Conservation (phyloP, 805 yeast species). For the Metschnikowia baotianmanensis region DNA sequence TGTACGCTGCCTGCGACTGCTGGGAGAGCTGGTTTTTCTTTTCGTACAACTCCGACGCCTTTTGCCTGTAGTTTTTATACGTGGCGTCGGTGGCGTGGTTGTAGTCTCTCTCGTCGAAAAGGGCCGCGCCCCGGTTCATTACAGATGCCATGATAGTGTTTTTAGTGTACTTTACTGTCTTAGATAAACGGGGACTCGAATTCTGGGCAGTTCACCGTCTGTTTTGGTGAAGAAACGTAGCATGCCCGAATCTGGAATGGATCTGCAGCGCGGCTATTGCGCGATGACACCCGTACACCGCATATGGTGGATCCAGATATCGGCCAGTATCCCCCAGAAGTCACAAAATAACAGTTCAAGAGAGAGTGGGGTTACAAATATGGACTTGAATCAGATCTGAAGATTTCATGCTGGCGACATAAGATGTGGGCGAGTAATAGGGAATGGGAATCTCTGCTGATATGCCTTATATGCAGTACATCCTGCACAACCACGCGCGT, state of each 20-base stretch:
- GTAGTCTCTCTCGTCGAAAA: slow-evolving; percentile 46
- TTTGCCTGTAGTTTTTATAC: slow-evolving; percentile 59
- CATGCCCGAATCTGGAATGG: background rate
- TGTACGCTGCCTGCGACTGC: slow-evolving; percentile 75
- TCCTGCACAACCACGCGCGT: no score
- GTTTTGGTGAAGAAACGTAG: background rate
- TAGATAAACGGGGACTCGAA: no score
- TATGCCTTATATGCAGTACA: background rate
- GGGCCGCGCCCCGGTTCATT: slow-evolving; percentile 13
- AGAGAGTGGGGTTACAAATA: no score
- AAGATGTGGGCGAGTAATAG: no score
- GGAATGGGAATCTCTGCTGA: no score
- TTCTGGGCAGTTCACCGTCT: no score
- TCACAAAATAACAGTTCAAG: no score
- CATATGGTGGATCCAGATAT: no score
- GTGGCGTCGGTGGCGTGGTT: slow-evolving; percentile 69
- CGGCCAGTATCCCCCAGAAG: no score
- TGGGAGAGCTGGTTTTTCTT: slow-evolving; percentile 54
- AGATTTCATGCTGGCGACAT: no score
- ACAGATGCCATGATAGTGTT: slow-evolving; percentile 11
- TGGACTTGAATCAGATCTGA: no score
- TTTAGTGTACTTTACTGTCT: no score
- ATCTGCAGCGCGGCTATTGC: background rate
- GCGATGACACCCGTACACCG: background rate
- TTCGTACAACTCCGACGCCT: slow-evolving; percentile 66